Base-by-base conservation (phyloP, 305 asterid genomes). In the Ajuga reptans region DNA sequence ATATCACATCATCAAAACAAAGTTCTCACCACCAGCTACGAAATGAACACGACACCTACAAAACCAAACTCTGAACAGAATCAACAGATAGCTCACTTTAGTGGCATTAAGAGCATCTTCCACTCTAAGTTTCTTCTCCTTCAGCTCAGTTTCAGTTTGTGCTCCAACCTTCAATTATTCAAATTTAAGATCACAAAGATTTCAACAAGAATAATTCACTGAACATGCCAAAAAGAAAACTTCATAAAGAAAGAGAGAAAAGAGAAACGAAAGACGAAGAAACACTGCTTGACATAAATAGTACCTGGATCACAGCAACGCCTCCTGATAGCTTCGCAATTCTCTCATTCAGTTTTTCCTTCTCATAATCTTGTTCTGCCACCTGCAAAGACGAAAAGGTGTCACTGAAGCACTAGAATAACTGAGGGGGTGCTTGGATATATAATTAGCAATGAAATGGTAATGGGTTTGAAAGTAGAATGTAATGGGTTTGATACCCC, bases 51-150 rank as follows among this genome's bases (percentile, higher is more conserved):
- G 37, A 9, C 6, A 39, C 16, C 7, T 34, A 53, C 5, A 57
- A 31, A 49, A 49, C 42, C 31, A 27, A 27, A 27, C 31, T 59
- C n/a, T 43, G 58, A 72, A 66, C 16, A 42, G 10, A n/a, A n/a
- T n/a, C n/a, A n/a, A n/a, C n/a, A n/a, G n/a, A n/a, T 4, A 16
- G 61, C 81, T 11, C 37, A 84, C 97, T 96, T 86, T 89, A 5
- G 98, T 89, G 18, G 98, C 98, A 59, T 89, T 92, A 49, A 89
- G 95, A 46, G 98, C 96, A 81, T 92, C 98, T 80, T 92, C 98
- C 52, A 92, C 96, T 80, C 98, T 86, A 76, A 92, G 86, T 74
- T 87, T 87, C 86, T 89, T 89, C 59, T 92, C 96, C 72, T 92
- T 89, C 57, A 92, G 83, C 82, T 92, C 98, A 1, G 96, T 87